Evolutionary conservation across 2,329 filamentous ascomycete genomes (phyloP), one percentile per base, ranked within the genome.

Genomic region (Geosmithia flava): DNA sequence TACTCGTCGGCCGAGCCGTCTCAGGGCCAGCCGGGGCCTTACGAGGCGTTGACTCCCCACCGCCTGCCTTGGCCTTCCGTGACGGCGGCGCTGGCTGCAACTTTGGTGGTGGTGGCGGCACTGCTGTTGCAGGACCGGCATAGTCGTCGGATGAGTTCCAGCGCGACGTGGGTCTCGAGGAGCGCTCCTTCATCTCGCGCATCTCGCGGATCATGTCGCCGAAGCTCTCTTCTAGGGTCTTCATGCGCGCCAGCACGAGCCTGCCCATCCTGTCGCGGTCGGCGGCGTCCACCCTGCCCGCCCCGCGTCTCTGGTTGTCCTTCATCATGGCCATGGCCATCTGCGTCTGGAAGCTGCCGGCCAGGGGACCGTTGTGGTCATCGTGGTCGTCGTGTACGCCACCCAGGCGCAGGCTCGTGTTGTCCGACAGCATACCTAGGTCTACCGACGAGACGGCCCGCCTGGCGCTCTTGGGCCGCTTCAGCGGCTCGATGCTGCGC

Each of bases 191-290:
- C 61, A 78, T 67, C 53, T 80, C 78, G 52, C 85, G 80, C 62
- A 95, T 83, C 62, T 93, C 87, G 52, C 79, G 80, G 49, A 89
- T 78, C n/a, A 95, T 83, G 51, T 95, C 87, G 2, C 85, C 77
- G 62, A 97, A 91, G 15, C 89, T 85, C 64, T 95, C 88, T 62
- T 97, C 90, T 2, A 97, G 73, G 7, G 85, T 91, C 62, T 93
- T 93, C 88, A 96, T 96, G 33, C 88, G 75, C 8, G 88, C 87
- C 44, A 96, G 70, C 65, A 96, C 85, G 44, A 95, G 75, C 49
- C 87, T 78, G 55, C 83, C 81, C 76, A 90, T 85, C 41, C 85
- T 78, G 58, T 87, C 83, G 20, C 62, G 78, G 72, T 71, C 69
- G 48, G 59, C 64, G 3, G 61, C 50, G 44, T 69, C 65, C 30